Conservation (phyloP, 1,284 basidiomycete species). For the Sporisorium iseilematis-ciliati region DNA sequence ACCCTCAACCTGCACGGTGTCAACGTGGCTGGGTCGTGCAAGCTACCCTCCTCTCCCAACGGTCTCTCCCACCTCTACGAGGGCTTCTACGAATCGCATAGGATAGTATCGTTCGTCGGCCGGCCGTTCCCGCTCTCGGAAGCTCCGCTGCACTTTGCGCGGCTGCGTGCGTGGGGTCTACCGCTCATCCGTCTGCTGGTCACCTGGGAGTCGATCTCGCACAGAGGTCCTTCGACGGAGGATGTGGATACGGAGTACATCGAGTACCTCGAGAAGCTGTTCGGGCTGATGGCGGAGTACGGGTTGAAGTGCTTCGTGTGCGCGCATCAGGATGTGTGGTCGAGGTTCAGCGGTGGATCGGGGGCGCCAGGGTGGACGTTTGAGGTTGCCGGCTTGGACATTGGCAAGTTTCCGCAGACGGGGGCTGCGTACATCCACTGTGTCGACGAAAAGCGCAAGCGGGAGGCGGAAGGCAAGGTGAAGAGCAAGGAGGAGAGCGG, state of each 20-base stretch:
- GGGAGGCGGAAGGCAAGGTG: background rate
- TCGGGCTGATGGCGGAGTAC: slow-evolving; percentile 82
- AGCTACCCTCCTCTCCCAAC: slow-evolving; percentile 61
- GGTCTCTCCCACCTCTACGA: slow-evolving; percentile 49
- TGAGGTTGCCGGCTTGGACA: slow-evolving; percentile 59
- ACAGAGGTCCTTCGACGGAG: slow-evolving; percentile 73
- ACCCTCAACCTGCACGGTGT: slow-evolving; percentile 69
- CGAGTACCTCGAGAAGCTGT: slow-evolving; percentile 79
- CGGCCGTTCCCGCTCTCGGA: slow-evolving; percentile 70
- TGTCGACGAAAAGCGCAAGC: slow-evolving; percentile 35
- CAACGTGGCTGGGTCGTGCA: slow-evolving; percentile 70
- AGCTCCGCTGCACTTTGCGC: slow-evolving; percentile 63
- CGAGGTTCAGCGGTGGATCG: slow-evolving; percentile 86
- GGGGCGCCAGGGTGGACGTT: slow-evolving; percentile 76
- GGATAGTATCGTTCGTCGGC: slow-evolving; percentile 69
- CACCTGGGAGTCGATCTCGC: slow-evolving; percentile 97
- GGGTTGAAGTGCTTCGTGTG: slow-evolving; percentile 84
- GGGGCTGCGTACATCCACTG: slow-evolving; percentile 66
- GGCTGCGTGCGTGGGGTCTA: slow-evolving; percentile 70
- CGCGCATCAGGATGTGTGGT: slow-evolving; percentile 81
- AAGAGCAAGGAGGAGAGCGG: slow-evolving; percentile 56
- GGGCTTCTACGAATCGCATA: slow-evolving; percentile 65
- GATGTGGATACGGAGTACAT: slow-evolving; percentile 86
- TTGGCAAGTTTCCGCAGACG: slow-evolving; percentile 46
- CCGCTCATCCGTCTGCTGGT: slow-evolving; percentile 76